phyloP scores from a whole-genome alignment of 148 eudicot genomes.

The Dianthus caryophyllus region DNA sequence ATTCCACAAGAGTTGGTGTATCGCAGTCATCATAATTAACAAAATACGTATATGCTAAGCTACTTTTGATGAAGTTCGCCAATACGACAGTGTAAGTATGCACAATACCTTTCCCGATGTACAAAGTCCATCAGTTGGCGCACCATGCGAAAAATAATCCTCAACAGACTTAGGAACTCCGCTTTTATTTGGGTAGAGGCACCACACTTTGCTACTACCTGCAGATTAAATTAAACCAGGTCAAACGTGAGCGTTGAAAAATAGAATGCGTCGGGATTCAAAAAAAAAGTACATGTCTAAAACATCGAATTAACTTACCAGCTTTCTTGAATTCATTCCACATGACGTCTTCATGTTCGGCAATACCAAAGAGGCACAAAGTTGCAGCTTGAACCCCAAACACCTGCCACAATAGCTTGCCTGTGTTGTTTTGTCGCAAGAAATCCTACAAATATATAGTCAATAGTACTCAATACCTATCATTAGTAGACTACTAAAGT shows the following conservation, averaged over 20 bases:
- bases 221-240: slow-evolving; percentile 20
- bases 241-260: neutral
- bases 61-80: neutral
- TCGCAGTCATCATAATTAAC: neutral
- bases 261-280: slow-evolving; percentile 5
- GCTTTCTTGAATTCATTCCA: slow-evolving; percentile 73
- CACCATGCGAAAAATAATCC: slow-evolving; percentile 42
- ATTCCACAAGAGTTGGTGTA: neutral
- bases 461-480: neutral
- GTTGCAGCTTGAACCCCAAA: slow-evolving; percentile 86
- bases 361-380: slow-evolving; percentile 77
- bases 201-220: slow-evolving; percentile 79
- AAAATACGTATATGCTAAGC: neutral
- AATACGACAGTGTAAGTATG: neutral
- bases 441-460: slow-evolving; percentile 54
- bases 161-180: slow-evolving; percentile 58
- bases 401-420: slow-evolving; percentile 95
- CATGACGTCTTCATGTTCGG: slow-evolving; percentile 91
- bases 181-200: slow-evolving; percentile 80
- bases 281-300: neutral
- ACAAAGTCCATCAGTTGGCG: slow-evolving; percentile 21
- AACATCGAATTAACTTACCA: slow-evolving; percentile 33
- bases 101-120: slow-evolving; percentile 23
- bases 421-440: slow-evolving; percentile 92
- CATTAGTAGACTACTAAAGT: neutral